Evolutionary conservation across 306 rosid species (phyloP).

Genomic region (Trifolium repens): DNA sequence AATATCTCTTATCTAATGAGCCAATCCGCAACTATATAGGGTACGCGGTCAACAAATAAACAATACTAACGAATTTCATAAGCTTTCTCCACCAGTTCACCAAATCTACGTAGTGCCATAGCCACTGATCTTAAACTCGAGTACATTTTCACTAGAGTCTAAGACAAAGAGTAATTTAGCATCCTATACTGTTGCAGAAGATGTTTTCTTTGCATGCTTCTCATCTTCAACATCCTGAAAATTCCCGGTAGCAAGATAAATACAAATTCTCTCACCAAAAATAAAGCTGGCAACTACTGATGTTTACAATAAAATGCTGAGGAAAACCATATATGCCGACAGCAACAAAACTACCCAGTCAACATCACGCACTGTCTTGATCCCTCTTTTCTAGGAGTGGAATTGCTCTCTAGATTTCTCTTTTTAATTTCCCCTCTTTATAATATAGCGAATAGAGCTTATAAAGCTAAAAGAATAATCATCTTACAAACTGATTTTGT

Average conservation of each 20-base stretch:
- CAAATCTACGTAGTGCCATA: conserved; percentile 44
- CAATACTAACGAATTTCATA: conserved; percentile 34
- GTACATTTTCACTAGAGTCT: conserved; percentile 41
- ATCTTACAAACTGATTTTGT: not conserved
- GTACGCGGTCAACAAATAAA: conserved; percentile 47
- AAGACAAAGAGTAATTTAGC: conserved; percentile 17
- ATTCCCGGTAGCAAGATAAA: conserved; percentile 28
- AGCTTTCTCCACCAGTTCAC: conserved; percentile 35
- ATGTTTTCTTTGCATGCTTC: conserved; percentile 54
- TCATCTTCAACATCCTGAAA: conserved; percentile 94
- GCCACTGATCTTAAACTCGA: conserved; percentile 32
- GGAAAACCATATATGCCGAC: conserved; percentile 6
- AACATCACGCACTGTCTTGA: not conserved
- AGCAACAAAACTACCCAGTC: not conserved
- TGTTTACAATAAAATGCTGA: conserved; percentile 10
- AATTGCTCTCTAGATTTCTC: conserved; percentile 11
- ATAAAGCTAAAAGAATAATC: not conserved
- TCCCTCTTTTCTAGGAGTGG: not conserved
- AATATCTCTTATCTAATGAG: conserved; percentile 9
- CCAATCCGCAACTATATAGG: conserved; percentile 37
- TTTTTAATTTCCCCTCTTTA: not conserved
- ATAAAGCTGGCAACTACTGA: not conserved
- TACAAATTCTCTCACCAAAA: conserved; percentile 18
- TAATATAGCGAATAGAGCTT: not conserved
- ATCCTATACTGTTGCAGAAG: conserved; percentile 43